A percentile compares a stretch with the other conserved stretches of the same genome.
Conservation (phyloP, 2,329 filamentous ascomycete genomes). For the Geosmithia morbida region DNA sequence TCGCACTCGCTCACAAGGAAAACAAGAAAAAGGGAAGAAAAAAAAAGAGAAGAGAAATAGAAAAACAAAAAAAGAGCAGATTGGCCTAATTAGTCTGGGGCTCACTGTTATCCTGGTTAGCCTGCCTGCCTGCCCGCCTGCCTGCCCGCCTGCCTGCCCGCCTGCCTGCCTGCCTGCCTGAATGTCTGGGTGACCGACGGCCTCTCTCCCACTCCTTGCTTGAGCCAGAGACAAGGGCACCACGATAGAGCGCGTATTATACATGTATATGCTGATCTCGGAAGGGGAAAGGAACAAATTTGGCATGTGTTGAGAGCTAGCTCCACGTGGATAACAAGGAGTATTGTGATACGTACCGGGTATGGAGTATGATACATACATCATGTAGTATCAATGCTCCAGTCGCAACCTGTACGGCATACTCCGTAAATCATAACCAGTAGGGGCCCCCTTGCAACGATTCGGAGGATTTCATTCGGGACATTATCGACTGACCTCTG, state of each 20-base stretch:
- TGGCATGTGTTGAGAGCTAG: not conserved
- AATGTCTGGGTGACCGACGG: not conserved
- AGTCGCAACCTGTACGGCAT: no score
- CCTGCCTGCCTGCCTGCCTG: no score
- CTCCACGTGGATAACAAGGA: not conserved
- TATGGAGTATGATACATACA: no score
- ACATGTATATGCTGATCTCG: not conserved
- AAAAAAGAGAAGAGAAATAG: not conserved
- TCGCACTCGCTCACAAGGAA: not conserved
- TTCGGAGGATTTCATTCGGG: no score
- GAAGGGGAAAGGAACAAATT: not conserved
- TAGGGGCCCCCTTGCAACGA: no score
- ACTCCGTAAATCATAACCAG: no score
- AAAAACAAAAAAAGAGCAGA: not conserved
- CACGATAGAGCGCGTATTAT: no score
- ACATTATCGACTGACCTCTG: no score
- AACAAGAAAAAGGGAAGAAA: not conserved
- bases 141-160: no score
- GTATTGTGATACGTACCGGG: no score
- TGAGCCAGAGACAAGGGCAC: not conserved
- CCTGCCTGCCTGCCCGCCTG: no score
- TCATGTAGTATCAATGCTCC: no score
- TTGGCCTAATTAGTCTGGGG: not conserved
- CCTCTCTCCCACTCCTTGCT: not conserved
- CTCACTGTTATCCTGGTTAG: not conserved